Base-by-base conservation (phyloP, 2,329 filamentous ascomycete species). In the Ophiocordyceps robertsii region DNA sequence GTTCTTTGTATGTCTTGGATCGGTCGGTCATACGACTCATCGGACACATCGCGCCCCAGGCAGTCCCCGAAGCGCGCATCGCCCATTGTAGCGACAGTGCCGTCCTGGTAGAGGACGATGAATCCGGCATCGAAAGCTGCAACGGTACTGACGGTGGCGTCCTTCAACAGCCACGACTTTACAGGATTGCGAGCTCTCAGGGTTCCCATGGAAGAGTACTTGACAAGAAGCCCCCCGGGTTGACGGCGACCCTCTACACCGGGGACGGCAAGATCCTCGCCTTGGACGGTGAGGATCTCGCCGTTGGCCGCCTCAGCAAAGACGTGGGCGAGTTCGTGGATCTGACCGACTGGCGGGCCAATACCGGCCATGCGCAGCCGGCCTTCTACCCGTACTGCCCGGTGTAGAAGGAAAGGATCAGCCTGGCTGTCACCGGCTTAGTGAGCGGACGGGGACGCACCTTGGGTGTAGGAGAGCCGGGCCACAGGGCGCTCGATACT, bases 21-120 rank as follows among this genome's bases (percentile, higher is more conserved):
- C 4, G 9, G n/a, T 21, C 4, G 9, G n/a, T 43, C 56, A 47
- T 51, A 70, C 62, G 52, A 60, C 6, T 61, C 54, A 3, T 55
- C 49, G 7, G 60, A 57, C 5, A 65, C 53, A 3, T 68, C 60
- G 16, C 79, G 68, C 6, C 73, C 77, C 1, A 84, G 68, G 43
- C 72, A 75, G 31, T 67, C 61, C 27, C 62, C 58, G 49, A 75
- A 80, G 14, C 80, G 70, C 38, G 67, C 59, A 49, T 84, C 79
- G 8, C 80, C 80, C 55, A 69, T 65, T 0, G 70, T 72, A 47
- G 62, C 67, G 24, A 76, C 69, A 2, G 57, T 53, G n/a, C 66
- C 68, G 11, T 64, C 53, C 1, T 62, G 43, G 2, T 66, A 57
- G 7, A 75, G 57, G 13, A 69, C 62, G 5, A 64, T 60, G 50